Evolutionary conservation across 495 filamentous ascomycete genomes (phyloP).

Genomic region (Apiosordaria backusii): DNA sequence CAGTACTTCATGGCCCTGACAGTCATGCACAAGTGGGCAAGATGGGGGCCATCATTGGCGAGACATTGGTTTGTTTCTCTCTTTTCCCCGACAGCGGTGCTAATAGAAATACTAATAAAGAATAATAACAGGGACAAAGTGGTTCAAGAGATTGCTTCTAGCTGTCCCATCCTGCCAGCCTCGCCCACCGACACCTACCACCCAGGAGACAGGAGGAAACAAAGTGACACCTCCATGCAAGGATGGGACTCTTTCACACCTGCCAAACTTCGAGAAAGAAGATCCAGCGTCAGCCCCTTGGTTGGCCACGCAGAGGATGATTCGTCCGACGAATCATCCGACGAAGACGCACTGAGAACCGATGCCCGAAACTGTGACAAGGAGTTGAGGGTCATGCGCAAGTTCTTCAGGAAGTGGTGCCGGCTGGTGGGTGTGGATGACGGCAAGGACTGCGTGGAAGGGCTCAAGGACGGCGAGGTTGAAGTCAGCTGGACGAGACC

Average conservation of each 20-base stretch:
- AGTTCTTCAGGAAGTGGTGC: conserved; percentile 71
- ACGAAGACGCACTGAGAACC: conserved; percentile 30
- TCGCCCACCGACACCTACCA: background rate
- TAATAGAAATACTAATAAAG: background rate
- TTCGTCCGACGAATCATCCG: conserved; percentile 29
- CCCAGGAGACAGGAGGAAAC: background rate
- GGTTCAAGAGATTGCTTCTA: conserved; percentile 6
- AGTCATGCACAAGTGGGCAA: conserved; percentile 69
- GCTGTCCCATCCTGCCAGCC: conserved; percentile 3
- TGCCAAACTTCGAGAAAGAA: conserved; percentile 41
- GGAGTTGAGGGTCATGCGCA: conserved; percentile 51
- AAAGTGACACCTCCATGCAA: background rate
- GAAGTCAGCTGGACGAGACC: conserved; percentile 73
- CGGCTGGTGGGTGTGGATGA: conserved; percentile 57
- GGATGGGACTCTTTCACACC: conserved; percentile 44
- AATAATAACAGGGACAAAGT: background rate
- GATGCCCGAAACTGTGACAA: conserved; percentile 33
- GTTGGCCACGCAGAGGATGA: conserved; percentile 37
- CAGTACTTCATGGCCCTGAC: conserved; percentile 87
- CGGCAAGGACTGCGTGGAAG: conserved; percentile 38
- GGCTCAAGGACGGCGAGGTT: conserved; percentile 53
- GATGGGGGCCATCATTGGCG: conserved; percentile 53
- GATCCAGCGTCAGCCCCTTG: conserved; percentile 25
- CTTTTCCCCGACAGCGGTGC: background rate
- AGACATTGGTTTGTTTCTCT: conserved; percentile 51